Evolutionary conservation across 2,329 filamentous ascomycete genomes (phyloP), one percentile per base, ranked within the genome.

Genomic region (Clarireedia hainanense): DNA sequence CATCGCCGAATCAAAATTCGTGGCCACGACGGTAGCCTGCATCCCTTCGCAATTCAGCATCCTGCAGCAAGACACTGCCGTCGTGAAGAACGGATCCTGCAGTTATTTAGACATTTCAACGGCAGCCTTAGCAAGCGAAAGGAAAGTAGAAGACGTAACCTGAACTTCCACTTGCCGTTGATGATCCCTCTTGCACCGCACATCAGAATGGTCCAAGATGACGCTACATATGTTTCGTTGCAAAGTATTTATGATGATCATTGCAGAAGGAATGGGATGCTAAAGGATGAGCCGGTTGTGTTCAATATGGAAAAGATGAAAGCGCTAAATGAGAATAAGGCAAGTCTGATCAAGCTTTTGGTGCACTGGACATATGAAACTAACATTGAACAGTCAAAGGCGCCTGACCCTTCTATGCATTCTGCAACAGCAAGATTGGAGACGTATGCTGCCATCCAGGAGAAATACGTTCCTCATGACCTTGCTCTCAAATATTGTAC

Each of bases 101-200:
- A 99, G 71, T 80, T 99, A 12, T 99, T 99, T 85, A 83, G 95
- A 46, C 95, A 96, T 65, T 91, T 99, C 74, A 99, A 99, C 72
- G 91, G 92, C 67, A 88, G 90, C 3, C 76, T 99, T 58, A 79
- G 84, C 39, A 94, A 95, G 70, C 89, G 92, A 69, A 99, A 99
- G 76, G 94, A 99, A 73, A 95, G 89, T 65, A 83, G 94, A 52
- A 86, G 92, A 23, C 86, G 94, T 50, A 96, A 97, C 67, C 75
- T 99, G 62, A 92, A 95, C 71, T 99, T 99, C 75, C 94, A 95
- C 61, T 80, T 99, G 51, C 95, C 94, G 1, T 77, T 96, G 62
- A 96, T 99, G 86, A 85, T 99, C 57, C 95, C 95, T 9, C 80
- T 99, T 55, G 92, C 94, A 46, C 92, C 94, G 20, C 90, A 95